Conservation (phyloP, 805 yeast genomes). For the Kodamaea jinghongensis region DNA sequence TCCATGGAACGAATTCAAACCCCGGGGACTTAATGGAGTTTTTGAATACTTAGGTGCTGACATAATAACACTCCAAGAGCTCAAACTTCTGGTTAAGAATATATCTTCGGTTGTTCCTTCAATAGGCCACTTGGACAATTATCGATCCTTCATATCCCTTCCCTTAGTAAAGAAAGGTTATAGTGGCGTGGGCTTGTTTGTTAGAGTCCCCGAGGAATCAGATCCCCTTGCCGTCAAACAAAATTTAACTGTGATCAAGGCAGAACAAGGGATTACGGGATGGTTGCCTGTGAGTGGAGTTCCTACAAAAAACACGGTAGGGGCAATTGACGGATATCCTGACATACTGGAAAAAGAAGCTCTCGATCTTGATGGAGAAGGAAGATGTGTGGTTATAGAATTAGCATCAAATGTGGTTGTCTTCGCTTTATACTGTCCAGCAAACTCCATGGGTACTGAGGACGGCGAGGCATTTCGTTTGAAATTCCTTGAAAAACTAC, state of each 20-base stretch:
- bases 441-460: conserved; percentile 71
- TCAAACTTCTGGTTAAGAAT: conserved; percentile 49
- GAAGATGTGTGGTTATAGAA: conserved; percentile 77
- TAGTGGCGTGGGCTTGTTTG: conserved; percentile 86
- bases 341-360: conserved; percentile 36
- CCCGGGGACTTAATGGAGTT: conserved; percentile 38
- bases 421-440: conserved; percentile 83
- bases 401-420: conserved; percentile 59
- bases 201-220: conserved; percentile 47
- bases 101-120: conserved; percentile 30
- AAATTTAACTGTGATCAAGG: conserved; percentile 57
- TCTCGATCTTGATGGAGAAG: conserved; percentile 69
- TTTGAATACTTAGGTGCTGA: conserved; percentile 64
- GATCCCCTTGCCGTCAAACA: conserved; percentile 37
- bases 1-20: conserved; percentile 65
- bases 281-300: conserved; percentile 13
- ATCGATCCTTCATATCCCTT: conserved; percentile 62
- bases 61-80: conserved; percentile 81
- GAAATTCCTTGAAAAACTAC: conserved; percentile 55
- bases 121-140: conserved; percentile 55
- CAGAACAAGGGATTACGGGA: conserved; percentile 94
- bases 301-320: conserved; percentile 10
- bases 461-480: conserved; percentile 61
- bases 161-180: conserved; percentile 77
- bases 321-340: conserved; percentile 71